phyloP scores from a whole-genome alignment of 768 basidiomycete genomes.

The Tricholoma sp. region DNA sequence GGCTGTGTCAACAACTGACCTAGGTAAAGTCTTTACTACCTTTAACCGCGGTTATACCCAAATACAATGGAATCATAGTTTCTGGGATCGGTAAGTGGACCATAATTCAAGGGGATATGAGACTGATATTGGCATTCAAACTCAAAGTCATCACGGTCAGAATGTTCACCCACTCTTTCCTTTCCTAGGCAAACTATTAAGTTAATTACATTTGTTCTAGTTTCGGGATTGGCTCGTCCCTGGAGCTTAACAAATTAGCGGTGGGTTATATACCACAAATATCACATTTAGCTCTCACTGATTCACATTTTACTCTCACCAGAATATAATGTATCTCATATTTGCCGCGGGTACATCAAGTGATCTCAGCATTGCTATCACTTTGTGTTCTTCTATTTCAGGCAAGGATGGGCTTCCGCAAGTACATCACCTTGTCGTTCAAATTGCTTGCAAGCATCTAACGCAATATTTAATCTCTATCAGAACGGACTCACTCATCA shows the following conservation, averaged over 20 bases:
- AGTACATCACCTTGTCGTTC: constrained; percentile 22
- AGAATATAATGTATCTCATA: constrained; percentile 48
- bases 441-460: neutral
- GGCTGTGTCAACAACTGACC: constrained; percentile 36
- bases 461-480: neutral
- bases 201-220: constrained; percentile 20
- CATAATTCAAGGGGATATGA: neutral
- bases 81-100: constrained; percentile 31
- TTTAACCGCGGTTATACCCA: constrained; percentile 2
- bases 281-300: neutral
- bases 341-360: constrained; percentile 46
- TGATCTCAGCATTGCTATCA: constrained; percentile 45
- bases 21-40: constrained; percentile 30
- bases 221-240: constrained; percentile 32
- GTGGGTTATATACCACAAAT: constrained; percentile 21
- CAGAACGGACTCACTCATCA: constrained; percentile 49
- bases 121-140: neutral
- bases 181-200: neutral
- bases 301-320: neutral
- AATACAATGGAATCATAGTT: constrained; percentile 17
- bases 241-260: constrained; percentile 32
- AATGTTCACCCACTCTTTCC: constrained; percentile 33
- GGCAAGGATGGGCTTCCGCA: constrained; percentile 47
- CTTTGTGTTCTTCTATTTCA: constrained; percentile 43
- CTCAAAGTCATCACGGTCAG: constrained; percentile 46